Conservation (phyloP, 176 grass and related monocot genomes). For the Avena eriantha region DNA sequence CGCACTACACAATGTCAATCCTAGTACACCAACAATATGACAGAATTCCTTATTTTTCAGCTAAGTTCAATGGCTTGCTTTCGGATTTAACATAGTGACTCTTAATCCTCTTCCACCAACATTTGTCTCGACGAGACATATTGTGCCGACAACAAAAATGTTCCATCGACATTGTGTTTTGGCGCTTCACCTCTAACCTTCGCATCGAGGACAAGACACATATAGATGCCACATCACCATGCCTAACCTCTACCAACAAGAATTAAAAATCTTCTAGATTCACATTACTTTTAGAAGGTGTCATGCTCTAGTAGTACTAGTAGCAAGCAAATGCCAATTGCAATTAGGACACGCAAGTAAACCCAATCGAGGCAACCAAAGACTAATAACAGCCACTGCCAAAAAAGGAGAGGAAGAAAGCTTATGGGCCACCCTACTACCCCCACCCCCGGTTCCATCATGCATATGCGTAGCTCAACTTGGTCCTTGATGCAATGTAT, state of each 20-base stretch:
- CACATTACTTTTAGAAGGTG: neutral
- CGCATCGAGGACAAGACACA: neutral
- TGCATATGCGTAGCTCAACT: conserved; percentile 44
- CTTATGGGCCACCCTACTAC: conserved; percentile 21
- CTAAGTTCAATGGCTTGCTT: neutral
- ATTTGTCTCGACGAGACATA: neutral
- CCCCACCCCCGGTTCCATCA: neutral
- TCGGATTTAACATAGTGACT: conserved; percentile 2
- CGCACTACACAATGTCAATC: neutral
- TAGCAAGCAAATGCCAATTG: neutral
- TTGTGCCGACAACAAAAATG: neutral
- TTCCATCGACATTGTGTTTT: neutral
- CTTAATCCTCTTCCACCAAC: neutral
- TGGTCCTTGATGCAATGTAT: conserved; percentile 59
- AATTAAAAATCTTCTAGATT: neutral
- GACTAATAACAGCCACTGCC: conserved; percentile 9
- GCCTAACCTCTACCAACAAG: neutral
- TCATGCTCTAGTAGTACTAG: neutral
- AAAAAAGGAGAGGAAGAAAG: neutral
- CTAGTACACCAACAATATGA: conserved; percentile 1
- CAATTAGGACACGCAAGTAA: neutral
- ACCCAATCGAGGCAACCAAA: neutral
- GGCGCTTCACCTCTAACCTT: neutral
- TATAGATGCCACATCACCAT: neutral
- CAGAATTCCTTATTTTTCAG: neutral